Evolutionary conservation across 306 rosid genomes (phyloP), one percentile per base, ranked within the genome.

Genomic region (Cucumis sativus): DNA sequence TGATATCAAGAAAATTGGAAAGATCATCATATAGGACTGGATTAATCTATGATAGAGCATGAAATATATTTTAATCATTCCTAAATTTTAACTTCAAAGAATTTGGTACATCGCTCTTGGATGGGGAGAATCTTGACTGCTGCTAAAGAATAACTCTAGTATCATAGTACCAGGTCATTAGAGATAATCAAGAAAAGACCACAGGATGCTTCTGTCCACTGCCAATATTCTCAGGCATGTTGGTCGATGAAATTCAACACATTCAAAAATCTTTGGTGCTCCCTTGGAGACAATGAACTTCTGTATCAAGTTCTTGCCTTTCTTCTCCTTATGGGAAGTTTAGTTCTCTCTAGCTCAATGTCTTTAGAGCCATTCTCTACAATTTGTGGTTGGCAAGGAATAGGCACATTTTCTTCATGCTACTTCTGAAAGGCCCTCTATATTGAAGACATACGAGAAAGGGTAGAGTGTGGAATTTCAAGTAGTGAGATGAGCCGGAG

Each of bases 1-100:
- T 71, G 78, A 57, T 49, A 73, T 67, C 43, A 78, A 78, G 76
- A 57, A 81, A 78, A 71, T 60, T 77, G 23, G 25, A 49, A 72
- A 74, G 25, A 23, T 58, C 75, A 45, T 33, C 30, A 75, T 9
- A 17, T 14, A 21, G 33, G n/a, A 21, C 70, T 35, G 70, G 23
- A 14, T 6, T 45, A 70, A 70, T 13, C 11, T 47, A 67, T 69
- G 10, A 20, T 45, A 70, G 21, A 21, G 55, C 39, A 21, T 45
- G 52, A 49, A 23, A 14, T 70, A 41, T 20, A 39, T 39, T 41
- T 39, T 41, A 65, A 37, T 37, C 72, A 23, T 43, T 47, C 58
- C 58, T 23, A 67, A 25, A 28, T 47, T n/a, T 68, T 68, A 68
- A 68, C 35, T 23, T 70, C 58, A 6, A 70, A 23, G 37, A 43